phyloP scores from a whole-genome alignment of 768 basidiomycete species.

The Psilocybe sp. region DNA sequence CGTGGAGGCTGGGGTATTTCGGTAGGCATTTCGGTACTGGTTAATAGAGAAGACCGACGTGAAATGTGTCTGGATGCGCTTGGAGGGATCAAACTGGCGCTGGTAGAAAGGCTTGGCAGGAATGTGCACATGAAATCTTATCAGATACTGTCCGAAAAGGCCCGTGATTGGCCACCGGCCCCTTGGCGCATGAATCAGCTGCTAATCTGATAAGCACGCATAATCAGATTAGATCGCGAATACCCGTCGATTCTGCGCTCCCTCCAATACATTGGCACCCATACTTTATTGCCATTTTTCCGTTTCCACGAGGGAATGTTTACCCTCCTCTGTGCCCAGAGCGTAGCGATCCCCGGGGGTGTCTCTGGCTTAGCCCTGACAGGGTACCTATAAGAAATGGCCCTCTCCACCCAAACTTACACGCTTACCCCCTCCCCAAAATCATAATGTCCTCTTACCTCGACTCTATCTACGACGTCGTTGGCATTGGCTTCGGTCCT shows the following conservation, averaged over 20 bases:
- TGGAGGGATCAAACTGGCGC: constrained; percentile 1
- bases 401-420: too few relatives aligned
- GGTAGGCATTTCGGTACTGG: too few relatives aligned
- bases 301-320: neutral
- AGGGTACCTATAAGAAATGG: too few relatives aligned
- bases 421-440: neutral
- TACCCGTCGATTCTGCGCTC: neutral
- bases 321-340: too few relatives aligned
- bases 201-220: constrained; percentile 26
- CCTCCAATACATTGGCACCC: neutral
- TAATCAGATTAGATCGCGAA: constrained; percentile 27
- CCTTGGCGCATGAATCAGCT: constrained; percentile 19
- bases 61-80: neutral
- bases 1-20: too few relatives aligned
- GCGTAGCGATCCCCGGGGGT: too few relatives aligned
- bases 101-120: constrained; percentile 11
- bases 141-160: constrained; percentile 28
- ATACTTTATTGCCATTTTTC: neutral
- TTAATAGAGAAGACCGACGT: too few relatives aligned
- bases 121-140: constrained; percentile 25
- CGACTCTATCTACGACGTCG: constrained; percentile 36
- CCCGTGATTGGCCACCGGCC: constrained; percentile 19
- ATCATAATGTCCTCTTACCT: constrained; percentile 13
- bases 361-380: too few relatives aligned
- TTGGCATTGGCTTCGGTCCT: constrained; percentile 53